These are phyloP conservation scores for Haematococcus lacustris DNA, from an alignment of 139 green algal genomes.

Conservation along the genomic window DNA sequence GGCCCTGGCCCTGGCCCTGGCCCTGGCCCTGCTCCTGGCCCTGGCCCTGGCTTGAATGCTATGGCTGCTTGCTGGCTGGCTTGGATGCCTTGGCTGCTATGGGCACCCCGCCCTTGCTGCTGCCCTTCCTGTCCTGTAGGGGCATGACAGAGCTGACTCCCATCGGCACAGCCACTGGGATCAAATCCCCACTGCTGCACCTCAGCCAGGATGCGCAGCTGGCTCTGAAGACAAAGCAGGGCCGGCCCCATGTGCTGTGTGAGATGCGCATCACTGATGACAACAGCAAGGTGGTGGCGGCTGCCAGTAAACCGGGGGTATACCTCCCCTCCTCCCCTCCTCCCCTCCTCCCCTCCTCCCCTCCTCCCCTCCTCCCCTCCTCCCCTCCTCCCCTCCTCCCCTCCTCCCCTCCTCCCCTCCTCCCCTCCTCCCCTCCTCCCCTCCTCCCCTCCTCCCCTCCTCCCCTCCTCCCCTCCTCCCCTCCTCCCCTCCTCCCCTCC, in stretches of 20 bases:
- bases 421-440: too few species aligned
- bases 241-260: constrained; percentile 42
- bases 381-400: too few species aligned
- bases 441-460: too few species aligned
- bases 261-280: constrained; percentile 67
- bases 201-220: constrained; percentile 12
- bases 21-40: too few species aligned
- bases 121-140: constrained; percentile 3
- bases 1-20: too few species aligned
- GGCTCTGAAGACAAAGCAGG: constrained; percentile 43
- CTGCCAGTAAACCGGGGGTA: constrained; percentile 23
- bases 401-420: too few species aligned
- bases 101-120: background rate
- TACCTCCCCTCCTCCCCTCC: background rate
- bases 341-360: background rate
- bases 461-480: too few species aligned
- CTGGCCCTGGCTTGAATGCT: too few species aligned
- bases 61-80: too few species aligned
- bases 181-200: constrained; percentile 23
- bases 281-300: constrained; percentile 29
- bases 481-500: too few species aligned
- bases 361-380: too few species aligned
- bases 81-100: background rate
- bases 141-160: constrained; percentile 77
- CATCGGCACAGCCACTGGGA: constrained; percentile 42